Percentiles rank a stretch among this genome's conserved stretches.
Evolutionary conservation across 371 early-diverging fungal species (phyloP).

Genomic region (Rhizopus delemar): DNA sequence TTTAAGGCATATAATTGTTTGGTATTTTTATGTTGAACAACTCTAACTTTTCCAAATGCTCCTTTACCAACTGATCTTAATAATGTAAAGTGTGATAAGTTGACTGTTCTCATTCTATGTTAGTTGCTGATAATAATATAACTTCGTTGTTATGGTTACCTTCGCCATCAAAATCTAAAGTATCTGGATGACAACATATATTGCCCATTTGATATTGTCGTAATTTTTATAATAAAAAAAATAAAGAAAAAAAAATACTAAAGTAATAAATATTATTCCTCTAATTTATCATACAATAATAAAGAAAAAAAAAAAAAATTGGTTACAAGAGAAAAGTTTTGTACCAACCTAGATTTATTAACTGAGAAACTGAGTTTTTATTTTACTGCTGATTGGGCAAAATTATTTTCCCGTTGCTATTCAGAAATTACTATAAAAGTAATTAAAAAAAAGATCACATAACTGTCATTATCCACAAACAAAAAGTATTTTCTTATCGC

Average conservation of each 20-base stretch:
- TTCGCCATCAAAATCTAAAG: conserved; percentile 45
- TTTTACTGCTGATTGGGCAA: background rate
- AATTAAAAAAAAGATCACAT: too few relatives aligned
- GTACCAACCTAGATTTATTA: background rate
- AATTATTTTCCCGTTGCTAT: background rate
- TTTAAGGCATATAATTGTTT: conserved; percentile 61
- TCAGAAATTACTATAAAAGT: too few relatives aligned
- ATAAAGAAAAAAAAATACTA: background rate
- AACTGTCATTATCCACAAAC: too few relatives aligned
- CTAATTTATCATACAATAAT: background rate
- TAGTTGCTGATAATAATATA: background rate
- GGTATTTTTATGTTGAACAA: conserved; percentile 83
- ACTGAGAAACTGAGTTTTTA: background rate
- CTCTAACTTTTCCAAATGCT: conserved; percentile 80
- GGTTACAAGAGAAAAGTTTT: background rate
- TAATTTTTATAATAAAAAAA: background rate
- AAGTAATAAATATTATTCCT: background rate
- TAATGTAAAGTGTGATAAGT: conserved; percentile 69
- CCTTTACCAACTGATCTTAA: conserved; percentile 75
- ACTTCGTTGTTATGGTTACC: conserved; percentile 22
- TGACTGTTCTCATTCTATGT: conserved; percentile 13
- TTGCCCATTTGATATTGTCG: conserved; percentile 34
- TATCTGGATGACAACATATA: conserved; percentile 44
- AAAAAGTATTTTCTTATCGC: too few relatives aligned
- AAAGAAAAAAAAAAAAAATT: conserved; percentile 2